Conservation (phyloP, 2,329 filamentous ascomycete species). For the Aureobasidium leucospermi region DNA sequence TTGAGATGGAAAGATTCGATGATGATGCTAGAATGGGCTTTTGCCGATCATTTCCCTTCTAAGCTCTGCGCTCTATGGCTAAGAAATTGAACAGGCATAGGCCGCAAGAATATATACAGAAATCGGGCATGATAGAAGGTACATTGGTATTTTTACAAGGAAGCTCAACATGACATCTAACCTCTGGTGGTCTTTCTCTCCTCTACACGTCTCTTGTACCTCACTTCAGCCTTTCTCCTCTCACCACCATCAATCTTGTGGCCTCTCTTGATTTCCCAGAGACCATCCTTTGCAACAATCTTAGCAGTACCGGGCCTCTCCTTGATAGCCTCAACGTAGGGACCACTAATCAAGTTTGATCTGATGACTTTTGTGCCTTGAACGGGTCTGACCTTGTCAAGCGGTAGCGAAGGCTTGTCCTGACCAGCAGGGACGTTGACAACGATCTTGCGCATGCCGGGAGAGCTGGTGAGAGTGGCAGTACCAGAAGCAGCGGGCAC, state of each 20-base stretch:
- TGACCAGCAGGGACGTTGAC: slow-evolving; percentile 49
- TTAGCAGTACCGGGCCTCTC: slow-evolving; percentile 54
- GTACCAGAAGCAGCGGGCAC: slow-evolving; percentile 34
- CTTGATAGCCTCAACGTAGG: slow-evolving; percentile 63
- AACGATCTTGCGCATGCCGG: slow-evolving; percentile 50
- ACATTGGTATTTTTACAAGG: slow-evolving; percentile 3
- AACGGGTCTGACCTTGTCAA: slow-evolving; percentile 46
- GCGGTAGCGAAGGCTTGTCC: slow-evolving; percentile 43
- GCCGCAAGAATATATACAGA: background rate
- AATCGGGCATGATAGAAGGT: background rate
- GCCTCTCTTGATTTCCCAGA: slow-evolving; percentile 86
- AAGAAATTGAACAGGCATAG: background rate
- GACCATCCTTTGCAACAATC: slow-evolving; percentile 69
- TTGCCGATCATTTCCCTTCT: background rate
- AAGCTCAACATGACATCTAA: slow-evolving; percentile 13
- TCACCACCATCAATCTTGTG: slow-evolving; percentile 96
- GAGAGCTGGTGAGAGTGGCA: slow-evolving; percentile 46
- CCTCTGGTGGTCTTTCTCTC: slow-evolving; percentile 63
- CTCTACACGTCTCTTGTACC: slow-evolving; percentile 74
- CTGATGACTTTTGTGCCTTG: slow-evolving; percentile 61
- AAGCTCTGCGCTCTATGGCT: background rate
- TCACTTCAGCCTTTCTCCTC: slow-evolving; percentile 74
- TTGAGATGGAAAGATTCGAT: background rate
- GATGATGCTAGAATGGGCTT: background rate
- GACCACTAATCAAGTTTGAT: slow-evolving; percentile 64